Percentiles rank a stretch among this genome's conserved stretches.
These are phyloP conservation scores for Populus hybrid DNA, from an alignment of 441 rosid genomes.

Conservation along the genomic window DNA sequence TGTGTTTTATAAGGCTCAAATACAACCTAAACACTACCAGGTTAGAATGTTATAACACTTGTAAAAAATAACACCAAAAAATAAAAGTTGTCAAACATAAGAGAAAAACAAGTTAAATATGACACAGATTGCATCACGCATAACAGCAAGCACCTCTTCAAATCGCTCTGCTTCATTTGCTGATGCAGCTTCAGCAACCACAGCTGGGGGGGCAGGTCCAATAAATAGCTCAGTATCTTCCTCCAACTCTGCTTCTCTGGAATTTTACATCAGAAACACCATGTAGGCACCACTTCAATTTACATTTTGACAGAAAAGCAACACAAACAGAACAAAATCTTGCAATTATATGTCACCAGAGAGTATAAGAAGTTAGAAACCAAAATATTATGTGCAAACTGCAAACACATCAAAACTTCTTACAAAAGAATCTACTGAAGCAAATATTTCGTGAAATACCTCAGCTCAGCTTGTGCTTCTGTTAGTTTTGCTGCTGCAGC, in stretches of 20 bases:
- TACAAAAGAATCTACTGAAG: slow-evolving; percentile 1
- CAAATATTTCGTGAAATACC: slow-evolving; percentile 34
- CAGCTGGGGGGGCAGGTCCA: slow-evolving; percentile 92
- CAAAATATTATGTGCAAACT: slow-evolving; percentile 4
- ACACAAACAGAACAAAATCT: background rate
- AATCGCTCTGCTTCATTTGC: slow-evolving; percentile 96
- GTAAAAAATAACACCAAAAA: background rate
- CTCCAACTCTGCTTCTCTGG: slow-evolving; percentile 84
- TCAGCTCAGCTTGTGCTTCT: slow-evolving; percentile 84
- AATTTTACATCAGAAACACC: slow-evolving; percentile 5
- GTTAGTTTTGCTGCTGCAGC: slow-evolving; percentile 98
- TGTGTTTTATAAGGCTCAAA: background rate
- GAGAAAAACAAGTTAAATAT: slow-evolving; percentile 7
- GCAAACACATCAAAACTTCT: background rate
- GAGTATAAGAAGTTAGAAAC: background rate
- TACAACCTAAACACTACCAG: background rate
- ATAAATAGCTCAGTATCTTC: slow-evolving; percentile 75
- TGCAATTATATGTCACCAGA: background rate
- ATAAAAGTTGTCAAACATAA: background rate
- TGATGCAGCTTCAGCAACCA: slow-evolving; percentile 89
- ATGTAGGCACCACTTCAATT: slow-evolving; percentile 6
- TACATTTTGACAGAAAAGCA: background rate
- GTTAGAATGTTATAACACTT: background rate
- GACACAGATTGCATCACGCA: slow-evolving; percentile 9
- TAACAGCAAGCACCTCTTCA: slow-evolving; percentile 68